phyloP scores from a whole-genome alignment of 306 rosid genomes.

The Gleditsia sinensis region DNA sequence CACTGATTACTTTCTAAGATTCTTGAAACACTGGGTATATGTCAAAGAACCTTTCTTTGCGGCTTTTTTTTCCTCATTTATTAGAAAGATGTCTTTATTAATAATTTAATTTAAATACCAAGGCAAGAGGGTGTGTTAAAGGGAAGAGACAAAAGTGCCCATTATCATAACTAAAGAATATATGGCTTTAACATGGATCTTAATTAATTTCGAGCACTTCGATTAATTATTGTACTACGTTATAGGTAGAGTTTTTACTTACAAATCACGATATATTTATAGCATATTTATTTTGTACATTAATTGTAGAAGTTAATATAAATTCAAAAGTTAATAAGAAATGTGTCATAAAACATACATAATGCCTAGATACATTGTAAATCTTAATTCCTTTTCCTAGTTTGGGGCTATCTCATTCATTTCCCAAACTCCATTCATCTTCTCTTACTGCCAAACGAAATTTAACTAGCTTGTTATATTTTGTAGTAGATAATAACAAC shows the following conservation, averaged over 20 bases:
- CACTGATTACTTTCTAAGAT: neutral
- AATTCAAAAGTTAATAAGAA: no score
- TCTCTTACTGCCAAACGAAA: no score
- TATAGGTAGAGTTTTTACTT: no score
- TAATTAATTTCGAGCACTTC: neutral
- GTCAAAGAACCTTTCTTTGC: neutral
- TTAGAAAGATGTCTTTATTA: neutral
- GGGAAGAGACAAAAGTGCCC: neutral
- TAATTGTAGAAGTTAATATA: no score
- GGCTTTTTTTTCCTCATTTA: neutral
- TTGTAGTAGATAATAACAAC: no score
- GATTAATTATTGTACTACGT: no score
- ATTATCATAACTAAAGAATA: neutral
- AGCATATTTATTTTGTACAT: no score
- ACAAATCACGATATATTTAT: no score
- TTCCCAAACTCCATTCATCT: no score
- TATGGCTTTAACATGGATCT: neutral
- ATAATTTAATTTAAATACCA: neutral
- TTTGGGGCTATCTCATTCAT: no score
- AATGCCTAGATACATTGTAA: neutral
- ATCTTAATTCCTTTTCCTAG: neutral
- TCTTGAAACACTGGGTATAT: neutral
- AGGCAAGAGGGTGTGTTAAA: no score
- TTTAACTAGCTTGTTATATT: neutral
- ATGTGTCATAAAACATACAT: neutral